Conservation (phyloP, 2,329 filamentous ascomycete species). For the Sarocladium strictum region DNA sequence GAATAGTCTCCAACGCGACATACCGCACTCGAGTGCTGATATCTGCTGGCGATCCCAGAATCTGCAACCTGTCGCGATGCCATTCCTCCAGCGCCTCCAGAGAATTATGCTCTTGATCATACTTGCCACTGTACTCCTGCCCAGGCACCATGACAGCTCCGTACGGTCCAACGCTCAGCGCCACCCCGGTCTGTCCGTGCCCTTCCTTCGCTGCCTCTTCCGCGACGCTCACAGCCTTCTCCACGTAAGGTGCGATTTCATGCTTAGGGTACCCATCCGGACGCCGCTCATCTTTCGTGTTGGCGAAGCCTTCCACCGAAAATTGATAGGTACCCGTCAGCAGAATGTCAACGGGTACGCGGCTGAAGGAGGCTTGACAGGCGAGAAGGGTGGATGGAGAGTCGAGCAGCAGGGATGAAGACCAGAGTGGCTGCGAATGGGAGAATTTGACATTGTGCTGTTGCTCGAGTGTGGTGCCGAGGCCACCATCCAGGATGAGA, state of each 20-base stretch:
- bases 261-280: conserved; percentile 36
- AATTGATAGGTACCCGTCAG: conserved; percentile 65
- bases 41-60: conserved; percentile 35
- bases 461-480: conserved; percentile 61
- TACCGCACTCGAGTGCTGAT: conserved; percentile 40
- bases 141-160: conserved; percentile 61
- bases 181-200: conserved; percentile 28
- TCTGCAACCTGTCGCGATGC: conserved; percentile 48
- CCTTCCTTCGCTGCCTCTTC: conserved; percentile 23
- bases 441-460: conserved; percentile 47
- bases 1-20: conserved; percentile 62
- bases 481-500: conserved; percentile 58
- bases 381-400: conserved; percentile 42
- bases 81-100: conserved; percentile 43
- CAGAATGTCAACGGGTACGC: conserved; percentile 54
- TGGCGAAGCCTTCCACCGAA: conserved; percentile 49
- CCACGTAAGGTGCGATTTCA: conserved; percentile 34
- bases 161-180: conserved; percentile 60
- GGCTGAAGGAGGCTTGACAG: conserved; percentile 51
- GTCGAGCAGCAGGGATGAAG: conserved; percentile 57
- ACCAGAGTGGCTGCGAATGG: conserved; percentile 56
- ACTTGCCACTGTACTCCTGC: conserved; percentile 58
- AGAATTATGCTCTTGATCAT: conserved; percentile 43
- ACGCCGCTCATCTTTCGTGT: conserved; percentile 36
- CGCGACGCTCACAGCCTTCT: conserved; percentile 38